Percentiles rank a stretch among this genome's conserved stretches.
Evolutionary conservation across 164 flowering plant species (phyloP).

Genomic region (Chloranthus sessilifolius): DNA sequence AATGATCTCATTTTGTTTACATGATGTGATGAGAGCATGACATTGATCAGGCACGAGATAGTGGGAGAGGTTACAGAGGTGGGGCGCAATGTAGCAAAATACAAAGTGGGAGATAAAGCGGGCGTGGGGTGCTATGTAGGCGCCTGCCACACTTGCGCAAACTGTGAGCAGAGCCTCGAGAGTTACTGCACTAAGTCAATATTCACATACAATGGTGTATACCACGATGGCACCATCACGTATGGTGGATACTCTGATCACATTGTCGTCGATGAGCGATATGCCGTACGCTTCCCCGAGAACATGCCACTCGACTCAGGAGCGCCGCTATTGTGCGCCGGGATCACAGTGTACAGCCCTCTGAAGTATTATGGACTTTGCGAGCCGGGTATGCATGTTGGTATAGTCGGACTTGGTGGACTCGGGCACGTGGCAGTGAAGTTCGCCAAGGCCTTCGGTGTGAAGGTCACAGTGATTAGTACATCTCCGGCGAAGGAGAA

Average conservation of each 20-base stretch:
- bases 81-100: constrained; percentile 22
- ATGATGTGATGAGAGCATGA: too few relatives aligned
- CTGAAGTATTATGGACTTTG: constrained; percentile 7
- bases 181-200: constrained; percentile 27
- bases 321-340: constrained; percentile 16
- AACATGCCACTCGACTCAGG: constrained; percentile 12
- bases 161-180: constrained; percentile 22
- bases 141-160: constrained; percentile 27
- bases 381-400: constrained; percentile 8
- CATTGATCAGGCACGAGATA: constrained; percentile 43
- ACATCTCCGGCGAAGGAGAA: constrained; percentile 27
- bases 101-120: constrained; percentile 31
- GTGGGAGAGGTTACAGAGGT: constrained; percentile 25
- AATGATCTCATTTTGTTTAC: too few relatives aligned
- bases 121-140: constrained; percentile 36
- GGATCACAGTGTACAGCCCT: constrained; percentile 21
- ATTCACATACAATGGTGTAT: constrained; percentile 15
- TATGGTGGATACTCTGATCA: constrained; percentile 14
- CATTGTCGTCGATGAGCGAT: constrained; percentile 10
- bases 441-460: constrained; percentile 12
- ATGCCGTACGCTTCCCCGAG: constrained; percentile 10
- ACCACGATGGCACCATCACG: constrained; percentile 10
- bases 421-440: constrained; percentile 6
- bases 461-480: constrained; percentile 29
- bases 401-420: constrained; percentile 5